phyloP scores from a whole-genome alignment of 2,329 filamentous ascomycete species.

The Paracoccidioides brasiliensis region DNA sequence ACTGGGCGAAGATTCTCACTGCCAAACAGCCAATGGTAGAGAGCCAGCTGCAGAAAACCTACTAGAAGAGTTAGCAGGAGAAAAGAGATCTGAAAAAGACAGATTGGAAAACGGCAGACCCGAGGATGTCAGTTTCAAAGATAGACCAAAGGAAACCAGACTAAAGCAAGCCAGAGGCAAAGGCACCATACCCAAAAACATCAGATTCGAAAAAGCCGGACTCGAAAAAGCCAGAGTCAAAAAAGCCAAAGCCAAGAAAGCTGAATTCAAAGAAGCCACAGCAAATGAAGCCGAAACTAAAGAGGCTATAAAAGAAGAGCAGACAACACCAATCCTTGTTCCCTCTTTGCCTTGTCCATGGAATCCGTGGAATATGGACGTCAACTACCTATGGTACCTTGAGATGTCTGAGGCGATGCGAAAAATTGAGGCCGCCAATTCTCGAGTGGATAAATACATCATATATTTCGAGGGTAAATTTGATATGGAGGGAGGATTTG shows the following conservation, averaged over 20 bases:
- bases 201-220: too few relatives aligned
- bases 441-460: background rate
- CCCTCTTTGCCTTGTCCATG: background rate
- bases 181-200: too few relatives aligned
- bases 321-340: background rate
- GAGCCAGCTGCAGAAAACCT: background rate
- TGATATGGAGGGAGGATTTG: background rate
- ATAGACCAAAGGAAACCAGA: too few relatives aligned
- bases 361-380: background rate
- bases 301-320: background rate
- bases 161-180: too few relatives aligned
- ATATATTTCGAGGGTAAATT: background rate
- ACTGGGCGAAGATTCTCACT: background rate
- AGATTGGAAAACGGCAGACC: too few relatives aligned
- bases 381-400: background rate
- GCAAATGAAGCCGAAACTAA: too few relatives aligned
- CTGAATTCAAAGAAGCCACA: too few relatives aligned
- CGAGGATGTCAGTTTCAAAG: too few relatives aligned
- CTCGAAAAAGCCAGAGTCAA: too few relatives aligned
- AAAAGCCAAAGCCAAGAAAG: too few relatives aligned
- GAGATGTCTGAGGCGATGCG: background rate
- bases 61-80: too few relatives aligned
- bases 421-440: background rate
- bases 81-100: too few relatives aligned
- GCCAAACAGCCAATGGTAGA: background rate